A percentile compares a stretch with the other conserved stretches of the same genome.
These are phyloP conservation scores for Fistulinella staudtii DNA, from an alignment of 1,284 basidiomycete species.

Conservation along the genomic window DNA sequence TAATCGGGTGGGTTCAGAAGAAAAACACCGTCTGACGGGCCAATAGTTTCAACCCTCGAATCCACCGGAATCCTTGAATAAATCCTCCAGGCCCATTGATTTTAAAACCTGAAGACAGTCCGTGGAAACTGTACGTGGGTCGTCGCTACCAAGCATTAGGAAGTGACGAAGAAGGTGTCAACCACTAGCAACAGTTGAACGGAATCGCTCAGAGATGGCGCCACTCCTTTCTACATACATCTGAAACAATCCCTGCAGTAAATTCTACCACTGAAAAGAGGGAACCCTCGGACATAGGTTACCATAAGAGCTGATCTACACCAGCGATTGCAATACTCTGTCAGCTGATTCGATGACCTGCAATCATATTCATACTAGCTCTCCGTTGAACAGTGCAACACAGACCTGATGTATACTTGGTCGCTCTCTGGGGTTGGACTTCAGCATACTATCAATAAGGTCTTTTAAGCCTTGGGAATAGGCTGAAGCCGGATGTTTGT, in stretches of 20 bases:
- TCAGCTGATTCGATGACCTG: conserved; percentile 74
- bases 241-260: conserved; percentile 1
- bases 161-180: no score
- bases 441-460: conserved; percentile 81
- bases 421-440: conserved; percentile 73
- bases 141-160: no score
- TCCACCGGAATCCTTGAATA: no score
- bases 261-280: conserved; percentile 9
- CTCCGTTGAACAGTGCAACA: conserved; percentile 2
- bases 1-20: no score
- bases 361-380: conserved; percentile 4
- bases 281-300: conserved; percentile 3
- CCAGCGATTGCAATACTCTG: conserved; percentile 54
- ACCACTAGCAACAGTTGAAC: no score
- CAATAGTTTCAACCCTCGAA: no score
- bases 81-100: no score
- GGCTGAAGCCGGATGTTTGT: conserved; percentile 77
- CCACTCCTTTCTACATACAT: background rate
- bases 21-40: background rate
- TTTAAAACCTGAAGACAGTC: no score
- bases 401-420: conserved; percentile 81
- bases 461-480: conserved; percentile 80
- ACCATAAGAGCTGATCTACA: conserved; percentile 30
- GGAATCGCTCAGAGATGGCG: conserved; percentile 5
- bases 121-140: no score